A percentile compares a stretch with the other conserved stretches of the same genome.
Evolutionary conservation across 371 early-diverging fungal species (phyloP).

Genomic region (Mortierella sp.): DNA sequence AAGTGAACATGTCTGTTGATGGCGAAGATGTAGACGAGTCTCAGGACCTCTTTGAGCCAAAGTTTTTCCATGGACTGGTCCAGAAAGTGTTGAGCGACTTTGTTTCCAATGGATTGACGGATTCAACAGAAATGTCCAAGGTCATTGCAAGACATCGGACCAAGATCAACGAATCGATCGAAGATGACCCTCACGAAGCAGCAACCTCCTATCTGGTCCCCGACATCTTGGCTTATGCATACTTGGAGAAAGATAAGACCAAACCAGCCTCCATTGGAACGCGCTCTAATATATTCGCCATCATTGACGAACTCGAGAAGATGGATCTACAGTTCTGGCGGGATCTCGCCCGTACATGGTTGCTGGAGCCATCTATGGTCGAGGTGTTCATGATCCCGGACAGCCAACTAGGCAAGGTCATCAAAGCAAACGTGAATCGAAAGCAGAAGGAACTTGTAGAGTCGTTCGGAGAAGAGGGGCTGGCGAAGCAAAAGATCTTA

Average conservation of each 20-base stretch:
- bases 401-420: slow-evolving; percentile 56
- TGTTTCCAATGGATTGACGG: slow-evolving; percentile 46
- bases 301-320: slow-evolving; percentile 61
- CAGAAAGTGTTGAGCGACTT: slow-evolving; percentile 53
- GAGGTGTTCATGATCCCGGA: slow-evolving; percentile 74
- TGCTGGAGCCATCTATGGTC: slow-evolving; percentile 63
- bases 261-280: slow-evolving; percentile 55
- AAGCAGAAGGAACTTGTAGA: slow-evolving; percentile 54
- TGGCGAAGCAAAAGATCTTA: slow-evolving; percentile 54
- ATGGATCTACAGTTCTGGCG: slow-evolving; percentile 70
- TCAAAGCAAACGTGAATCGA: slow-evolving; percentile 56
- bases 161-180: slow-evolving; percentile 62
- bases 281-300: slow-evolving; percentile 58
- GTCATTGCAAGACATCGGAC: slow-evolving; percentile 55
- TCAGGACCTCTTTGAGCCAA: slow-evolving; percentile 55
- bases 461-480: slow-evolving; percentile 61
- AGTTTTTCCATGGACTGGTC: slow-evolving; percentile 53
- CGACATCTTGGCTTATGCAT: slow-evolving; percentile 70
- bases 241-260: slow-evolving; percentile 31
- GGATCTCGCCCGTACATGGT: slow-evolving; percentile 63
- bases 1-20: slow-evolving; percentile 10
- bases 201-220: slow-evolving; percentile 61
- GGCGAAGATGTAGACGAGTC: slow-evolving; percentile 31
- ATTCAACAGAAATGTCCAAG: slow-evolving; percentile 41
- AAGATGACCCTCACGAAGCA: slow-evolving; percentile 72